Evolutionary conservation across 768 basidiomycete genomes (phyloP).

Genomic region (Lentinula aciculospora): DNA sequence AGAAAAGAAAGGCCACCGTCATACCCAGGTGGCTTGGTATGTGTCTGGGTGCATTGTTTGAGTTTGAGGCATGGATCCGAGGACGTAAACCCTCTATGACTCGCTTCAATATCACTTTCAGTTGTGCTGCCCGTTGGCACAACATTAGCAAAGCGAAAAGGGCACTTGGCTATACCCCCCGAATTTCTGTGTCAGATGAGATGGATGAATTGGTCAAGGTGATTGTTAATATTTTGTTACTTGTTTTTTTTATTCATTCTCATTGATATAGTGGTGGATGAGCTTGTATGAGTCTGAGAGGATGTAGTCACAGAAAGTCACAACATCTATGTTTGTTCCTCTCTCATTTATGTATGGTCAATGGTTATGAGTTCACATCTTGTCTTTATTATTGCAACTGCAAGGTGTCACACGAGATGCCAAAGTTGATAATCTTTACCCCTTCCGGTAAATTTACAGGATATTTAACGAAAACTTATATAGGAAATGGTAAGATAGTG

Average conservation of each 20-base stretch:
- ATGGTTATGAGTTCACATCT: too few species aligned
- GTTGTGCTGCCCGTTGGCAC: constrained; percentile 54
- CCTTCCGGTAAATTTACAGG: too few species aligned
- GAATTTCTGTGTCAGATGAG: constrained; percentile 65
- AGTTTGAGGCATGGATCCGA: constrained; percentile 37
- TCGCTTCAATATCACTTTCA: constrained; percentile 48
- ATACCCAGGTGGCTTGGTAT: constrained; percentile 8
- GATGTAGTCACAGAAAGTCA: too few species aligned
- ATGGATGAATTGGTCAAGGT: constrained; percentile 52
- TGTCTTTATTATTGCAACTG: too few species aligned
- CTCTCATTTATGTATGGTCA: too few species aligned
- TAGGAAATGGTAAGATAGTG: too few species aligned
- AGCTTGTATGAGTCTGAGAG: too few species aligned
- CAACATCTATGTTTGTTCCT: too few species aligned
- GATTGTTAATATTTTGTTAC: neutral
- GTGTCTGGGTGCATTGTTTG: constrained; percentile 38
- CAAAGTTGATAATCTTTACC: too few species aligned
- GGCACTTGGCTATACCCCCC: constrained; percentile 69
- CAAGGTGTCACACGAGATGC: too few species aligned
- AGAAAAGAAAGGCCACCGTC: constrained; percentile 6
- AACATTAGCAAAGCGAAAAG: constrained; percentile 68
- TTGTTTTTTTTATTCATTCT: constrained; percentile 13
- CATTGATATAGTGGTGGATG: neutral
- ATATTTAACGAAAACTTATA: too few species aligned
- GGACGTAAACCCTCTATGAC: constrained; percentile 64